Evolutionary conservation across 1,284 basidiomycete species (phyloP), one percentile per base, ranked within the genome.

Genomic region (Marasmius fiardii): DNA sequence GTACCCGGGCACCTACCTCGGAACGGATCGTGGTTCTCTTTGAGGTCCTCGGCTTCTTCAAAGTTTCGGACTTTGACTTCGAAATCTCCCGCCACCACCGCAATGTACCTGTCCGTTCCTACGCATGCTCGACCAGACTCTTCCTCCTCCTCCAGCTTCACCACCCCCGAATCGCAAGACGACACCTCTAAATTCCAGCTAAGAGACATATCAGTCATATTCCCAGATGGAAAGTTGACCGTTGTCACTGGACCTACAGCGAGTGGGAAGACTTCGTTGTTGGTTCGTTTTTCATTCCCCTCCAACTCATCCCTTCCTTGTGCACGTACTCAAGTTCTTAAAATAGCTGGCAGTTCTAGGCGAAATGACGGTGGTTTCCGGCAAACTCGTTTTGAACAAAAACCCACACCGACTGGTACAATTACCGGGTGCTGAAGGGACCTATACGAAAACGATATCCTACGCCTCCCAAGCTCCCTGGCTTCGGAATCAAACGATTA

Each of bases 381-480:
- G n/a, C n/a, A n/a, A n/a, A n/a, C n/a, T n/a, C n/a, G 6, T 77
- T 88, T 4, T 71, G 72, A 6, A 83, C 83, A 0, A 68, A 68
- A 14, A 73, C 87, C 54, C 72, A 85, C 60, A 78, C 92, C 70
- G 80, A 81, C 12, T 93, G 93, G 67, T 73, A 85, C 53, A 67
- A n/a, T n/a, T n/a, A n/a, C n/a, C 74, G 73, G 41, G 74, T 89
- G 83, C 91, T 68, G 75, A 79, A 23, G 72, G 83, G 23, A 86
- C 88, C 0, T 70, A 89, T 33, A 81, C 81, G 64, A 87, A 93
- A 62, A 76, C 86, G 8, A 85, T 95, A 31, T 92, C 93, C 1
- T 96, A 95, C 61, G 81, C 82, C 43, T 85, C 92, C 0, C 95
- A 97, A 70, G 81, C 85, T 1, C 87, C 94, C 0, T 97, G 92